A percentile compares a stretch with the other conserved stretches of the same genome.
Conservation (phyloP, 352 stramenopile genomes). For the Pythium apleroticum region DNA sequence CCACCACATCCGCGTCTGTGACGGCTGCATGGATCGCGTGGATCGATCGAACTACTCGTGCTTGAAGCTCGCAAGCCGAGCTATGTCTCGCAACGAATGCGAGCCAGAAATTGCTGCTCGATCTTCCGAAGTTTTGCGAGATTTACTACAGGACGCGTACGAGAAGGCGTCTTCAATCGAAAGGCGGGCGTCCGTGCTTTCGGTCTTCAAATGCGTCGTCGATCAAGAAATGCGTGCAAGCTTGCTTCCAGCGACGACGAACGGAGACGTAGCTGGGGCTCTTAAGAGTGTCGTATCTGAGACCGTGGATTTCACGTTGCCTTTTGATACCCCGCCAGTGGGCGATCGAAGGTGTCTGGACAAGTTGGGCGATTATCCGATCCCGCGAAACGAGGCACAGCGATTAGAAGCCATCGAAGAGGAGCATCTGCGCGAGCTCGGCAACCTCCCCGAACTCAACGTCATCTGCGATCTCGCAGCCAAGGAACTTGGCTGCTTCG, state of each 20-base stretch:
- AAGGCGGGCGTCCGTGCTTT: conserved; percentile 38
- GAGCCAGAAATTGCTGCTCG: conserved; percentile 27
- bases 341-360: too few species aligned
- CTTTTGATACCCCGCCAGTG: too few species aligned
- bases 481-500: conserved; percentile 52
- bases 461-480: conserved; percentile 63
- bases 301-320: too few species aligned
- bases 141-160: conserved; percentile 39
- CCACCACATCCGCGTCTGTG: conserved; percentile 44
- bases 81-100: conserved; percentile 22
- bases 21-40: conserved; percentile 57
- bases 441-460: conserved; percentile 53
- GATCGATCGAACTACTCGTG: conserved; percentile 56
- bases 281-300: too few species aligned
- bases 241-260: not conserved
- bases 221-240: conserved; percentile 24
- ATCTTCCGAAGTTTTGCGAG: conserved; percentile 35
- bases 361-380: conserved; percentile 1
- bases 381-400: conserved; percentile 43
- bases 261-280: too few species aligned
- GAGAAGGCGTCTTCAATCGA: conserved; percentile 31
- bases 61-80: conserved; percentile 30
- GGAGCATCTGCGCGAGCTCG: conserved; percentile 31
- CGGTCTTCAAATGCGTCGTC: conserved; percentile 48
- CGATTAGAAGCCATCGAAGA: conserved; percentile 47